Base-by-base conservation (phyloP, 148 eudicot species). In the Fagopyrum tataricum region DNA sequence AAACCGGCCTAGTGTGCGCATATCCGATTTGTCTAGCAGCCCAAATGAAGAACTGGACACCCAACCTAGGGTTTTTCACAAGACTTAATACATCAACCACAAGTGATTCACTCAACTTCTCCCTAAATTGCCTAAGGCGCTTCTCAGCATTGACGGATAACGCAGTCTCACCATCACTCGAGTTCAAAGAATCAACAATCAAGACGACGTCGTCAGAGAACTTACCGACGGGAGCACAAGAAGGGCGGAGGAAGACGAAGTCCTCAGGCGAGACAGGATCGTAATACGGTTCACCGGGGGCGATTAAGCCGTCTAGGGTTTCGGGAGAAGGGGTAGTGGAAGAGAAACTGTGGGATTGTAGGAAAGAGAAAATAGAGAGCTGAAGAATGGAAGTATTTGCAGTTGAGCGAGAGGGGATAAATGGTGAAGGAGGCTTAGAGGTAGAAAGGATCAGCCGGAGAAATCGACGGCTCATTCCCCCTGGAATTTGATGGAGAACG, bases 11-110 rank as follows among this genome's bases (percentile, higher is more conserved):
- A 58, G 77, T 79, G 74, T 95, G 99, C 77, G 24, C 72, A 81
- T 95, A 95, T 37, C 97, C 97, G 49, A 95, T 84, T 76, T 95
- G 99, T 55, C 88, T 79, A 78, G 89, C 92, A 14, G 90, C 96
- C 99, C 99, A 95, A 55, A 86, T 46, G 73, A 95, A 91, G 81
- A 95, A 95, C 76, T 87, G 82, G 49, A 90, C 91, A 77, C 88
- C 84, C 79, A 90, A 79, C 40, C 87, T 84, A 81, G 85, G 83
- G 75, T 83, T 88, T 31, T 80, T 80, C 48, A 90, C 74, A 74
- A 84, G 77, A 59, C 76, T 80, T 70, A 91, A 81, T 71, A 95
- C 97, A 81, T 86, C 85, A 83, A 86, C 79, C 4, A 95, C 94
- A 55, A 91, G 71, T 58, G 73, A 41, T 64, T 79, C 89, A 76